Base-by-base conservation (phyloP, 352 stramenopile species). In the Aphanomyces astaci region DNA sequence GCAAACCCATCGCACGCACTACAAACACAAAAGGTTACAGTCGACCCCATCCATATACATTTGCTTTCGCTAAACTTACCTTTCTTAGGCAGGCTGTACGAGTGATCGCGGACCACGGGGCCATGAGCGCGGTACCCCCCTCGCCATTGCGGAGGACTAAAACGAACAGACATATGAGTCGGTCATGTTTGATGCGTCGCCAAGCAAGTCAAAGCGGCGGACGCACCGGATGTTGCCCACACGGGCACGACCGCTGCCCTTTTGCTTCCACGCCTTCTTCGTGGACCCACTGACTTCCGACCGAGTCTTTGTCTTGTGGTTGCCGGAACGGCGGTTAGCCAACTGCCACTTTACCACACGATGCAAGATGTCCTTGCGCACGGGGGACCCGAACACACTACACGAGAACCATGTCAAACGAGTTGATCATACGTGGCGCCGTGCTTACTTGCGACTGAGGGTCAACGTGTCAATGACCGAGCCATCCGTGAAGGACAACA, bases 291-390 rank as follows among this genome's bases (percentile, higher is more conserved):
- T 93, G 11, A 88, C 83, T 77, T 95, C 87, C 27, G 84, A 86
- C 71, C 87, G 87, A 62, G 85, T 90, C 80, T 95, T 95, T 71
- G 84, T 89, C 77, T 94, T 94, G 82, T 92, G 88, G 72, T 86
- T 92, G 67, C 85, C 87, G 43, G 86, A 82, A 55, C 87, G 86
- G 70, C 84, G 84, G 66, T 84, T 89, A 22, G 87, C 87, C 15
- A 94, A 73, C 73, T 95, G 85, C 87, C 87, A 95, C 72, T 85
- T 82, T 73, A 95, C 87, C 57, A 95, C 86, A 60, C 87, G 86
- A 73, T 95, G 87, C 66, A 95, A 70, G 66, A 95, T 94, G 71
- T 95, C 87, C 28, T 92, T 82, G 49, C 87, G 87, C 24, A 82
- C 73, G 13, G 87, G 84, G 25, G 84, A 82, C 13, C 78, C 83